Evolutionary conservation across 306 rosid genomes (phyloP).

Genomic region (Malus asiatica): DNA sequence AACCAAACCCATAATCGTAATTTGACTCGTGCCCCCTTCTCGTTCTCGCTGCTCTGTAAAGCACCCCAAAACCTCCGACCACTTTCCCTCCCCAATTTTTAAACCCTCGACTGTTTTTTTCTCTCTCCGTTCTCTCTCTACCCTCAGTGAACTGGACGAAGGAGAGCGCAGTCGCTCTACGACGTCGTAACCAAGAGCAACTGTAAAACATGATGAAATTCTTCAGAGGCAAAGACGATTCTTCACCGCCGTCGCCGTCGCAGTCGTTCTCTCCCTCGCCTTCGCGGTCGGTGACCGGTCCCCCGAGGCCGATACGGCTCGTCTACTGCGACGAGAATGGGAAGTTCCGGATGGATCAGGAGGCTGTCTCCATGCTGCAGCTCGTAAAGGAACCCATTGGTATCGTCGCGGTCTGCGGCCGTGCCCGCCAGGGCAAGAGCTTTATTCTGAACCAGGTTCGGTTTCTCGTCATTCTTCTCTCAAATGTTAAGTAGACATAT

Average conservation of each 20-base stretch:
- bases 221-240: constrained; percentile 45
- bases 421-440: constrained; percentile 97
- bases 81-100: constrained; percentile 55
- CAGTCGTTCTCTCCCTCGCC: constrained; percentile 20
- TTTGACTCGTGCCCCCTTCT: neutral
- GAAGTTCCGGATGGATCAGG: constrained; percentile 90
- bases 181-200: neutral
- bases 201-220: constrained; percentile 28
- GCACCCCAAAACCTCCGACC: neutral
- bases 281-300: constrained; percentile 53
- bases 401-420: constrained; percentile 85
- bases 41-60: constrained; percentile 2
- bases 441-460: constrained; percentile 76
- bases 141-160: neutral
- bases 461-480: neutral
- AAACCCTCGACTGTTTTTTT: constrained; percentile 17
- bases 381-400: constrained; percentile 93
- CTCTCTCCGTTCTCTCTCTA: neutral
- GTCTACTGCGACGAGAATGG: constrained; percentile 88
- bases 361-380: constrained; percentile 82
- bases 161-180: neutral
- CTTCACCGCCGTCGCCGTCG: constrained; percentile 41
- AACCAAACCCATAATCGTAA: constrained; percentile 1
- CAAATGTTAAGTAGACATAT: neutral
- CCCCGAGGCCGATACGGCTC: constrained; percentile 73